Conservation (phyloP, 2,329 filamentous ascomycete species). For the Akanthomyces uredinophilus region DNA sequence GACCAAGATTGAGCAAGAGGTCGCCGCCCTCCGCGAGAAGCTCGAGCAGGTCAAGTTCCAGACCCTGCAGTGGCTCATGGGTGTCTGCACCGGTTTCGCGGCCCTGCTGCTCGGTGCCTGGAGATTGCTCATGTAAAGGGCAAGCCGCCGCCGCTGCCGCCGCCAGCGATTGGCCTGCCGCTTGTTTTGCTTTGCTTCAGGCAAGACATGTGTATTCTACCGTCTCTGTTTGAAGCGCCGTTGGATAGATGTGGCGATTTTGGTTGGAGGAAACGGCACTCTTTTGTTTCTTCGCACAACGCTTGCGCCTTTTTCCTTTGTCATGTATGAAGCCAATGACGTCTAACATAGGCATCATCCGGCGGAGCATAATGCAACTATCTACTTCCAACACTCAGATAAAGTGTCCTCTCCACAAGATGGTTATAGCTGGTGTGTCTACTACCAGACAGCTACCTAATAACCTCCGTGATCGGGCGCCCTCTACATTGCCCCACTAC, state of each 20-base stretch:
- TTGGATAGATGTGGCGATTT: not conserved
- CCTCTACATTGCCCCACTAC: conserved; percentile 9
- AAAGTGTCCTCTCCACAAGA: not conserved
- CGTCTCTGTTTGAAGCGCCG: not conserved
- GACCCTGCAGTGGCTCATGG: conserved; percentile 97
- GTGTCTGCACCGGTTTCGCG: conserved; percentile 64
- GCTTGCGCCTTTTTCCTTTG: not conserved
- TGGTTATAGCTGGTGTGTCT: not conserved
- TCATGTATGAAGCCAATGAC: not conserved
- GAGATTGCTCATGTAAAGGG: conserved; percentile 58
- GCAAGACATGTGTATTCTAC: not conserved
- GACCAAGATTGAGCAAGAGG: conserved; percentile 96
- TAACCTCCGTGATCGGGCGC: conserved; percentile 5
- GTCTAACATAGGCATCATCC: not conserved
- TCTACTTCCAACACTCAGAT: not conserved
- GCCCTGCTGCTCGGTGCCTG: conserved; percentile 65
- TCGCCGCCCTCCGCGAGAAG: conserved; percentile 82
- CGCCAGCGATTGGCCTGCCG: not conserved
- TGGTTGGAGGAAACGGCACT: not conserved
- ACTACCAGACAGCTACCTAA: not conserved
- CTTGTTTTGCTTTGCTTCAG: not conserved
- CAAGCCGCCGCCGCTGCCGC: not conserved
- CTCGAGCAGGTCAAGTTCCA: conserved; percentile 97
- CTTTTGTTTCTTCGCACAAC: not conserved
- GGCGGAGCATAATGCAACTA: not conserved